Base-by-base conservation (phyloP, 2,329 filamentous ascomycete genomes). In the Aureobasidium sp. region DNA sequence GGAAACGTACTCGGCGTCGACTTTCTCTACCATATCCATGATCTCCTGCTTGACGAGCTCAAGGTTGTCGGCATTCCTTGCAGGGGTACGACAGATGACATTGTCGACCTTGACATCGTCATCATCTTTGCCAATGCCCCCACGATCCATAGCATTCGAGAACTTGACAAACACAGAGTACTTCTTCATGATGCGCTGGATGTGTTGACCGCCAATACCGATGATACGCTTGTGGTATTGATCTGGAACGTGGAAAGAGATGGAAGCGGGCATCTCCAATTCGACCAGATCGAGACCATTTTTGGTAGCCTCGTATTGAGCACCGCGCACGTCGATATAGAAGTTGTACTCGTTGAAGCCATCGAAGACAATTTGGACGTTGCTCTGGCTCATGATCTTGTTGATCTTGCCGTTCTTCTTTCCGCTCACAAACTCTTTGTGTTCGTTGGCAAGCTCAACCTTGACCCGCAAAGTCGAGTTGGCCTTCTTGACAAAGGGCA, bases 331-430 rank as follows among this genome's bases (percentile, higher is more conserved):
- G 72, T 99, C 94, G 67, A 99, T 99, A 76, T 97, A 96, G 81
- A 99, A 99, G 76, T 99, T 97, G 82, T 97, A 99, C 78, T 99
- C 94, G 75, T 97, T 96, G 80, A 97, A 99, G 65, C 91, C 92
- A 72, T 99, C 94, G 68, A 99, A 99, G 65, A 99, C 93, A 71
- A 99, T 97, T 76, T 99, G 94, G 13, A 99, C 94, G 69, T 95
- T 97, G 81, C 92, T 97, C 76, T 97, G 93, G 29, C 93, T 94
- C 94, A 99, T 99, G 71, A 99, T 99, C 81, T 99, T 99, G 82
- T 99, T 99, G 76, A 99, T 99, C 79, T 99, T 99, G 76, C 94
- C 94, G 70, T 99, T 99, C 81, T 99, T 99, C 82, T 99, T 99
- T 68, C 94, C 94, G 68, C 92, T 97, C 62, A 99, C 94, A 73